Conservation (phyloP, 2,329 filamentous ascomycete genomes). For the Colletotrichum liriopes region DNA sequence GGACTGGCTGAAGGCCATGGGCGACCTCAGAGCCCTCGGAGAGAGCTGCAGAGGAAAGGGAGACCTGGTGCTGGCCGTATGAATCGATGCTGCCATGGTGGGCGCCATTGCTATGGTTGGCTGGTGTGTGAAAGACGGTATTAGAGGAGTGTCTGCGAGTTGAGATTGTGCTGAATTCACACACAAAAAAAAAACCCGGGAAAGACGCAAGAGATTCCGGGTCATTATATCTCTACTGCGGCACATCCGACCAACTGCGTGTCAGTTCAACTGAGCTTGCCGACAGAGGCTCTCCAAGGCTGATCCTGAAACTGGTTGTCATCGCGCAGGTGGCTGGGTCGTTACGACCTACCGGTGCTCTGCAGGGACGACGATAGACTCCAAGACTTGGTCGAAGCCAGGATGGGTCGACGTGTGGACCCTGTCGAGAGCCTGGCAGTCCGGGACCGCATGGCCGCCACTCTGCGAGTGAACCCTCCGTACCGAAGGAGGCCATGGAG, state of each 20-base stretch:
- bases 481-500: conserved; percentile 2
- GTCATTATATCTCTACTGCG: conserved; percentile 27
- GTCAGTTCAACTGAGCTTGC: not conserved
- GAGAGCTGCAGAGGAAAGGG: conserved; percentile 30
- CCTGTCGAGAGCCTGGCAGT: conserved; percentile 29
- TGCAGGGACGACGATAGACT: conserved; percentile 11
- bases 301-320: conserved; percentile 31
- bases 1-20: conserved; percentile 26
- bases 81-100: conserved; percentile 29
- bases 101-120: conserved; percentile 25
- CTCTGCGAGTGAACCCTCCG: not conserved
- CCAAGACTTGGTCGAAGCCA: conserved; percentile 19
- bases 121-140: not conserved
- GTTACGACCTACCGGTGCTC: conserved; percentile 16
- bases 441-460: conserved; percentile 24
- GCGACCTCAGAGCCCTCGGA: conserved; percentile 15
- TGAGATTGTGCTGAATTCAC: not conserved
- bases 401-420: conserved; percentile 24
- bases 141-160: conserved; percentile 5
- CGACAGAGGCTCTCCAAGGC: conserved; percentile 1
- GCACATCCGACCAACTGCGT: not conserved
- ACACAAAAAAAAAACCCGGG: no score
- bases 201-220: not conserved
- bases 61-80: conserved; percentile 14
- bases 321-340: conserved; percentile 37